Evolutionary conservation across 2,329 filamentous ascomycete genomes (phyloP).

Genomic region (Aphanocladium album): DNA sequence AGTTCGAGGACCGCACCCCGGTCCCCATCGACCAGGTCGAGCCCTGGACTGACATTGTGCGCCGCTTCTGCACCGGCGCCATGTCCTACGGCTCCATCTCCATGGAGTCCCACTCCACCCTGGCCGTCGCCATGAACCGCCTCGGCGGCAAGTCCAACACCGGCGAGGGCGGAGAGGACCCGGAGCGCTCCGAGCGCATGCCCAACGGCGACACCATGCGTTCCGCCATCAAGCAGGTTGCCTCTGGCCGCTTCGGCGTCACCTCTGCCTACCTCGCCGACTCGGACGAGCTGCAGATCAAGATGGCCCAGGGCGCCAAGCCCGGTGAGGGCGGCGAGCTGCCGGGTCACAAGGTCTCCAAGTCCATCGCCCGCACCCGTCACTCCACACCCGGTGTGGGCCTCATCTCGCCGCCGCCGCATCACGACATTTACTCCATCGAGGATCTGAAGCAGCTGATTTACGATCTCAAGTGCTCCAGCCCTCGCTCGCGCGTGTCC

Average conservation of each 20-base stretch:
- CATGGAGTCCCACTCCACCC: constrained; percentile 94
- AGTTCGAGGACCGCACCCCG: constrained; percentile 78
- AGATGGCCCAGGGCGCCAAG: constrained; percentile 98
- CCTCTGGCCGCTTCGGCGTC: constrained; percentile 92
- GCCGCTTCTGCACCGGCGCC: constrained; percentile 91
- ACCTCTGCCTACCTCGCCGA: constrained; percentile 93
- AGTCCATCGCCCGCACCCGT: constrained; percentile 86
- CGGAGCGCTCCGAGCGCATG: constrained; percentile 80
- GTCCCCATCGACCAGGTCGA: constrained; percentile 96
- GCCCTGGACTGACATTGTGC: constrained; percentile 96
- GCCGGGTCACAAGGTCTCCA: constrained; percentile 93
- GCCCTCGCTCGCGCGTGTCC: constrained; percentile 84
- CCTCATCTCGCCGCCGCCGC: constrained; percentile 90
- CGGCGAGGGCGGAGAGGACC: constrained; percentile 93
- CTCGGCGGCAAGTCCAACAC: constrained; percentile 97
- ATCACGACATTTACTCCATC: constrained; percentile 98
- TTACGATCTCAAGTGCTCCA: constrained; percentile 95
- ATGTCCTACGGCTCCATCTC: constrained; percentile 99
- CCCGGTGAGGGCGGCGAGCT: constrained; percentile 96
- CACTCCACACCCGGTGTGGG: constrained; percentile 96
- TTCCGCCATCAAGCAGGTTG: constrained; percentile 96
- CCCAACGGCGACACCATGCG: constrained; percentile 95
- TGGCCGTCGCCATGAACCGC: constrained; percentile 95
- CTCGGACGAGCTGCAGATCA: constrained; percentile 95
- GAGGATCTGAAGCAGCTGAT: constrained; percentile 97